Evolutionary conservation across 108 stramenopile species (phyloP).

Genomic region (Cyclotella baltica): DNA sequence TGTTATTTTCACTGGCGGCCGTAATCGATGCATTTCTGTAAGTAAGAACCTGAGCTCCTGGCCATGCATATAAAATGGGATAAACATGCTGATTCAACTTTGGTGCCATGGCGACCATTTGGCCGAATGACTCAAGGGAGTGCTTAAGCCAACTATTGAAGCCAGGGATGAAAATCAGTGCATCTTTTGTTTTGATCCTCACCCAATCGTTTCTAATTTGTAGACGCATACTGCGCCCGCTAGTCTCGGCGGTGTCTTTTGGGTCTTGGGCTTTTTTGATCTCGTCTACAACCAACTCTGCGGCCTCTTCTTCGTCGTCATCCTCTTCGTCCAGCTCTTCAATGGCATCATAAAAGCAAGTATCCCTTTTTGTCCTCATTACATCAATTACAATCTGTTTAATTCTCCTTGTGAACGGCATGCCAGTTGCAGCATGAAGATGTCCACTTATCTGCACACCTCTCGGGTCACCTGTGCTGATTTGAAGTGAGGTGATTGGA

Average conservation of each 20-base stretch:
- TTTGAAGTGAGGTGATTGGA: conserved; percentile 21
- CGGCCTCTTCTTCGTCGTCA: conserved; percentile 11
- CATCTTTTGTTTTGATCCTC: conserved; percentile 30
- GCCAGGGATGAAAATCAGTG: conserved; percentile 58
- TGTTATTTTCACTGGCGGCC: conserved; percentile 27
- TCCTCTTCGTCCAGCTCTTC: neutral
- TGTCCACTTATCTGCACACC: conserved; percentile 44
- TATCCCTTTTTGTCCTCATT: neutral
- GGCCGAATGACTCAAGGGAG: conserved; percentile 47
- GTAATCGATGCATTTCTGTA: conserved; percentile 27
- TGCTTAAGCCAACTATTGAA: conserved; percentile 52
- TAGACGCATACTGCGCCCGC: neutral
- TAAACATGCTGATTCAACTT: conserved; percentile 49
- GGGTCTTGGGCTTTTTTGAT: neutral
- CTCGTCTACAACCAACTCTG: too few species aligned
- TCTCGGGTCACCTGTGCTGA: conserved; percentile 34
- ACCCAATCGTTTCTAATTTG: conserved; percentile 15
- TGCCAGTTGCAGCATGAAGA: conserved; percentile 38
- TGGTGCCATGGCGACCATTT: conserved; percentile 56
- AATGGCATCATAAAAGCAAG: neutral
- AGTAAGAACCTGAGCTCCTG: conserved; percentile 50
- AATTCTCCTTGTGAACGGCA: neutral
- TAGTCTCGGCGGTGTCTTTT: neutral
- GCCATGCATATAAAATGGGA: conserved; percentile 55
- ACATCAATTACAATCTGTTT: conserved; percentile 21